Evolutionary conservation across 805 yeast genomes (phyloP).

Genomic region (Schwanniomyces polymorphus): DNA sequence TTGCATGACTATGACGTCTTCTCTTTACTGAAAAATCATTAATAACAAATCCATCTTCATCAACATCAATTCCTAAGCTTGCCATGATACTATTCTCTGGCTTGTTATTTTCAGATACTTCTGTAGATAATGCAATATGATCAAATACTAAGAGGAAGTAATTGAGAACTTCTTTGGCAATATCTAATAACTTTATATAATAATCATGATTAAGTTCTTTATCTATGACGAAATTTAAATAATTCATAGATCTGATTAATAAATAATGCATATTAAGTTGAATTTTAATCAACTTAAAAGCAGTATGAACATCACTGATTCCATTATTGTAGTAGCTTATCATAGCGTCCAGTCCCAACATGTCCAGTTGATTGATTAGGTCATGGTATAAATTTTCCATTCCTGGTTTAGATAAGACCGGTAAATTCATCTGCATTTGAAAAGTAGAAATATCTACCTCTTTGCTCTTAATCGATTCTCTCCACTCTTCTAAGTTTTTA

Average conservation of each 20-base stretch:
- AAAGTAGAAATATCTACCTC: conserved; percentile 25
- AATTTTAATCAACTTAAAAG: conserved; percentile 39
- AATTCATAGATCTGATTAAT: conserved; percentile 42
- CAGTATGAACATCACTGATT: conserved; percentile 38
- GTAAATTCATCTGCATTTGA: conserved; percentile 29
- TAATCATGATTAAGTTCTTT: conserved; percentile 36
- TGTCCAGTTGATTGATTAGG: conserved; percentile 14
- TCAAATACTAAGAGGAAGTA: conserved; percentile 38
- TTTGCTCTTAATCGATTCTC: conserved; percentile 34
- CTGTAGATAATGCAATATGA: conserved; percentile 26
- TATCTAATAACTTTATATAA: conserved; percentile 33
- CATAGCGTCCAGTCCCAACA: conserved; percentile 15
- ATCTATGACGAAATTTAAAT: conserved; percentile 43
- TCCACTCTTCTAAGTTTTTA: conserved; percentile 41
- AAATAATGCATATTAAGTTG: conserved; percentile 46
- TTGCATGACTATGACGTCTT: conserved; percentile 17
- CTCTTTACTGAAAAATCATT: conserved; percentile 44
- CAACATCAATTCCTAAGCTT: conserved; percentile 39
- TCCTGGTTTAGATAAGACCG: conserved; percentile 18
- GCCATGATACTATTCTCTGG: conserved; percentile 27
- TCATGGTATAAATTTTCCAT: conserved; percentile 32
- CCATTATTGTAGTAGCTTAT: conserved; percentile 28
- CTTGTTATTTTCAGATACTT: conserved; percentile 6
- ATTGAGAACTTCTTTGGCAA: conserved; percentile 37
- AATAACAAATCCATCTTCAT: conserved; percentile 46